Conservation (phyloP, 805 yeast species). For the Torulaspora indica region DNA sequence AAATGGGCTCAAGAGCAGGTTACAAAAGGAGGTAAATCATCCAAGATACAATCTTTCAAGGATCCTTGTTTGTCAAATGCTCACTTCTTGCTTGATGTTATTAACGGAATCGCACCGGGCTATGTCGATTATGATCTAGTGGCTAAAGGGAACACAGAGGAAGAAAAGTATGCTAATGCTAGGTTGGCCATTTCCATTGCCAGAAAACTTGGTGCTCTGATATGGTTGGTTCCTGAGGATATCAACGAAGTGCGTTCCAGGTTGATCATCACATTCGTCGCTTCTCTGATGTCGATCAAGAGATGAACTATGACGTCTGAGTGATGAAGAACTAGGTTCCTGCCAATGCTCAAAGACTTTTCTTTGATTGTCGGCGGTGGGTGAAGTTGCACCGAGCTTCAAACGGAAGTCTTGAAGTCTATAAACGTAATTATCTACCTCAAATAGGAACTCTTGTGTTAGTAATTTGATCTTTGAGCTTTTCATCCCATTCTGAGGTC, state of each 20-base stretch:
- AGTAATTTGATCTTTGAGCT: constrained; percentile 66
- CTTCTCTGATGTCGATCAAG: constrained; percentile 80
- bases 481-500: constrained; percentile 66
- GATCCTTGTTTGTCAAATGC: constrained; percentile 75
- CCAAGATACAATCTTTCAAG: constrained; percentile 74
- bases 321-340: constrained; percentile 8
- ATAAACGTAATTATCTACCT: not conserved
- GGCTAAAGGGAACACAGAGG: constrained; percentile 69
- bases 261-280: constrained; percentile 88
- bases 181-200: constrained; percentile 97
- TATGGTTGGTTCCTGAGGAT: constrained; percentile 99
- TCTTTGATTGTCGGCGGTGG: not conserved
- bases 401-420: not conserved
- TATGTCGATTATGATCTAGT: constrained; percentile 95
- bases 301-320: constrained; percentile 13
- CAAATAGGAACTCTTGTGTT: constrained; percentile 39
- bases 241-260: constrained; percentile 93
- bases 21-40: constrained; percentile 73
- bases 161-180: constrained; percentile 89
- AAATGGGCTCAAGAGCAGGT: constrained; percentile 91
- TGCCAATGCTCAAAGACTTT: not conserved
- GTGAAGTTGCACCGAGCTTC: not conserved
- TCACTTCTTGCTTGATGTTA: constrained; percentile 78
- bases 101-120: constrained; percentile 93
- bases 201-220: constrained; percentile 93